These are phyloP conservation scores for Hypoxylon sp. DNA, from an alignment of 2,329 filamentous ascomycete genomes.

Conservation along the genomic window DNA sequence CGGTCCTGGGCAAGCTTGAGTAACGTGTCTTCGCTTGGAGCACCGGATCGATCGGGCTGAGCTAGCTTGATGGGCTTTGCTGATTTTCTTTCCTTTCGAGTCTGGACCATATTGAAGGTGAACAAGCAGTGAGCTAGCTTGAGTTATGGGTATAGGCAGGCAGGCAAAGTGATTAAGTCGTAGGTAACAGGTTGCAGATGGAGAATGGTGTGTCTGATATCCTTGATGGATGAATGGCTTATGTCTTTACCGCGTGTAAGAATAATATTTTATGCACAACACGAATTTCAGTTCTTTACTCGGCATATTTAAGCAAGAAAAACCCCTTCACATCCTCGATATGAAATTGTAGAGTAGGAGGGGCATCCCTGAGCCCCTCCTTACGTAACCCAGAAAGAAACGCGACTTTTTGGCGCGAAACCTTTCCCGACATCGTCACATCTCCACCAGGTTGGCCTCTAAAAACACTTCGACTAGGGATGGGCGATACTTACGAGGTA, in stretches of 20 bases:
- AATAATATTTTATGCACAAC: too few relatives aligned
- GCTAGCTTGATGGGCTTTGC: constrained; percentile 65
- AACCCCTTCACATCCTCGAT: too few relatives aligned
- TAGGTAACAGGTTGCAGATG: constrained; percentile 1
- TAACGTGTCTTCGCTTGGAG: constrained; percentile 70
- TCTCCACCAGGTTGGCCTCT: background rate
- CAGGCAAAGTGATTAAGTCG: background rate
- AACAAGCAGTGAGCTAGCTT: background rate
- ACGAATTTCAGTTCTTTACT: background rate
- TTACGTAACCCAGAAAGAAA: background rate
- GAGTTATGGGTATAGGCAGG: background rate
- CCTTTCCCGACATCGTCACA: constrained; percentile 15
- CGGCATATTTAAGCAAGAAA: background rate
- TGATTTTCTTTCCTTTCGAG: constrained; percentile 57
- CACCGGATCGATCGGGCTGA: constrained; percentile 74
- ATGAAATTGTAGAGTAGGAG: constrained; percentile 3
- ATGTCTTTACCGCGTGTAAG: background rate
- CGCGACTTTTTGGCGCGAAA: constrained; percentile 1
- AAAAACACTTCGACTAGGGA: background rate
- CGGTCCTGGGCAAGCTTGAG: constrained; percentile 74
- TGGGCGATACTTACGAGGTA: background rate
- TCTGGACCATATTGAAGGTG: constrained; percentile 54
- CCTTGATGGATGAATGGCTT: background rate
- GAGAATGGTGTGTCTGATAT: constrained; percentile 15
- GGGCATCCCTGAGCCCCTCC: background rate